These are phyloP conservation scores for Yarrowia galli DNA, from an alignment of 1,139 yeast genomes.

Conservation along the genomic window DNA sequence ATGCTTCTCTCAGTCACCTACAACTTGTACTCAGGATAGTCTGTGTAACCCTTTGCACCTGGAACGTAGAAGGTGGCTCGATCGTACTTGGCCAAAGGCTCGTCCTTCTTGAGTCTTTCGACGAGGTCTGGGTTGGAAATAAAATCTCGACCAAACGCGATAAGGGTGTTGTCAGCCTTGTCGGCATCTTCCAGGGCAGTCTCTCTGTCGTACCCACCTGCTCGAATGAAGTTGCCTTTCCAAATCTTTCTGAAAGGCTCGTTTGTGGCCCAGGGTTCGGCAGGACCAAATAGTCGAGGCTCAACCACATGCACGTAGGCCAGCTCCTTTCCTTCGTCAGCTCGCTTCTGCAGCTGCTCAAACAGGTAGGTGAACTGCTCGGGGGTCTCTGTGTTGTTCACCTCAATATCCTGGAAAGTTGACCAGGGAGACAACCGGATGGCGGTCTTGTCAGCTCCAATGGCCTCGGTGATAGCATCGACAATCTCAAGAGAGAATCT, in stretches of 20 bases:
- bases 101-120: slow-evolving; percentile 52
- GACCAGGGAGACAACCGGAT: slow-evolving; percentile 70
- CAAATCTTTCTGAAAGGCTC: slow-evolving; percentile 54
- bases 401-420: slow-evolving; percentile 52
- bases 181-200: slow-evolving; percentile 47
- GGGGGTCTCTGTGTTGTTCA: slow-evolving; percentile 43
- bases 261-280: slow-evolving; percentile 44
- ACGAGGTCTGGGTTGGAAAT: slow-evolving; percentile 61
- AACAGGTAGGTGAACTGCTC: slow-evolving; percentile 47
- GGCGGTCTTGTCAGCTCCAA: slow-evolving; percentile 63
- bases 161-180: slow-evolving; percentile 52
- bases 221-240: slow-evolving; percentile 56
- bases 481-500: slow-evolving; percentile 64
- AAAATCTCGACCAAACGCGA: slow-evolving; percentile 58
- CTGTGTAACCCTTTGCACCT: slow-evolving; percentile 50
- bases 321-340: slow-evolving; percentile 51
- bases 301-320: slow-evolving; percentile 66
- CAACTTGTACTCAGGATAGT: background rate
- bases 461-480: slow-evolving; percentile 57
- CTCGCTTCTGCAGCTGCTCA: slow-evolving; percentile 47
- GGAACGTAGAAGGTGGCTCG: slow-evolving; percentile 51
- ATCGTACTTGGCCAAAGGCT: slow-evolving; percentile 48
- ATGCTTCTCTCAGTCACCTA: too few species aligned
- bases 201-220: slow-evolving; percentile 52
- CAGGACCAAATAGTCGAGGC: slow-evolving; percentile 47